A percentile compares a stretch with the other conserved stretches of the same genome.
These are phyloP conservation scores for Trichoderma atroviride DNA, from an alignment of 2,329 filamentous ascomycete species.

Conservation along the genomic window DNA sequence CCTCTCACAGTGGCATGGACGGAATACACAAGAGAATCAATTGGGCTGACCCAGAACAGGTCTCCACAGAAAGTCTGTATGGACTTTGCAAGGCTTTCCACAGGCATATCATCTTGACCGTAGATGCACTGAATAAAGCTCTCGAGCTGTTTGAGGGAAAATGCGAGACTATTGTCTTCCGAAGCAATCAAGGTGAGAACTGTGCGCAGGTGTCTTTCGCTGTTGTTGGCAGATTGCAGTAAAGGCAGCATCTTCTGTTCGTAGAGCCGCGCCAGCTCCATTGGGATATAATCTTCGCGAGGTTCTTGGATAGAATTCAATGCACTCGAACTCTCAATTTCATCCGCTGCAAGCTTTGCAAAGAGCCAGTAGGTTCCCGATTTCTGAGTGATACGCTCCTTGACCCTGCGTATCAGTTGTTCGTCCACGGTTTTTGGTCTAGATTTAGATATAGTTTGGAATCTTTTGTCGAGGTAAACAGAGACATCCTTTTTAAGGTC, in stretches of 20 bases:
- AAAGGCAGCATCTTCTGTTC: slow-evolving; percentile 30
- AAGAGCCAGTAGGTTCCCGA: slow-evolving; percentile 29
- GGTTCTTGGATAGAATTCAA: background rate
- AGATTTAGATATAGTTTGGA: background rate
- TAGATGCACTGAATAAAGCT: slow-evolving; percentile 22
- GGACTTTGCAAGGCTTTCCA: slow-evolving; percentile 5
- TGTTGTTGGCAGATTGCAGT: slow-evolving; percentile 29
- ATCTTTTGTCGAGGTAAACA: slow-evolving; percentile 18
- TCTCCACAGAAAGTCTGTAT: slow-evolving; percentile 17
- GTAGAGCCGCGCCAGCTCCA: slow-evolving; percentile 25
- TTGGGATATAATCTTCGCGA: slow-evolving; percentile 24
- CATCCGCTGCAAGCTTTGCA: slow-evolving; percentile 28
- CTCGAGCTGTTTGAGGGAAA: slow-evolving; percentile 20
- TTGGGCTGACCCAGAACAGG: slow-evolving; percentile 23
- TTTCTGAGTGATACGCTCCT: slow-evolving; percentile 24
- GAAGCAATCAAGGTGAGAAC: slow-evolving; percentile 25
- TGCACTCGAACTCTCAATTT: slow-evolving; percentile 4
- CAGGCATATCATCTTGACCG: slow-evolving; percentile 5
- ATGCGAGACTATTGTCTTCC: background rate
- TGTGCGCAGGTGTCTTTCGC: slow-evolving; percentile 20
- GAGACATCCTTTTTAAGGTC: slow-evolving; percentile 14
- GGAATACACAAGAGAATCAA: slow-evolving; percentile 5
- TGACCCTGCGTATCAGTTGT: background rate
- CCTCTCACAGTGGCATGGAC: slow-evolving; percentile 21
- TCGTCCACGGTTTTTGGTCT: background rate